Conservation (phyloP, 345 rosid species). For the Streptanthus diversifolius region DNA sequence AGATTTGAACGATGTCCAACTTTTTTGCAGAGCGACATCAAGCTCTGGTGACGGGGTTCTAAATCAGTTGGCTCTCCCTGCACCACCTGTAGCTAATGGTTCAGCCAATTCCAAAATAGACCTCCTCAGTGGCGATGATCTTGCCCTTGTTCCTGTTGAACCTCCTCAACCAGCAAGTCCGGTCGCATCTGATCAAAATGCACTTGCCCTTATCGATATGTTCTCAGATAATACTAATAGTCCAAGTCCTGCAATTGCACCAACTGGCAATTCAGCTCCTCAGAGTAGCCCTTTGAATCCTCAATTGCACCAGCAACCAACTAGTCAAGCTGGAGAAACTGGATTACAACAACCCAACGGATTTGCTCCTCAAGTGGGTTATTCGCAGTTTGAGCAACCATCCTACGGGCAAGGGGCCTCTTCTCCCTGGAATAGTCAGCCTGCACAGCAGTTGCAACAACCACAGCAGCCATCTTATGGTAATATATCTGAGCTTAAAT, state of each 20-base stretch:
- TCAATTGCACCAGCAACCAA: slow-evolving; percentile 68
- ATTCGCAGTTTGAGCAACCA: slow-evolving; percentile 63
- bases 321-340: slow-evolving; percentile 48
- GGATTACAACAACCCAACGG: slow-evolving; percentile 71
- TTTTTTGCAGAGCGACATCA: slow-evolving; percentile 52
- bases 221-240: slow-evolving; percentile 53
- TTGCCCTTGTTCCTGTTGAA: slow-evolving; percentile 81
- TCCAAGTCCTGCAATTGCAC: slow-evolving; percentile 50
- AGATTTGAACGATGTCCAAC: slow-evolving; percentile 14
- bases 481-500: slow-evolving; percentile 23
- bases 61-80: slow-evolving; percentile 76
- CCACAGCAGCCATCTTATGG: slow-evolving; percentile 69
- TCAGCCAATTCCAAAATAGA: slow-evolving; percentile 70
- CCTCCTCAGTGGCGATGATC: slow-evolving; percentile 87
- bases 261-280: slow-evolving; percentile 44
- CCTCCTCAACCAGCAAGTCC: slow-evolving; percentile 55
- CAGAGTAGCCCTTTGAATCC: slow-evolving; percentile 46
- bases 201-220: slow-evolving; percentile 85
- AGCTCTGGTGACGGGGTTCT: slow-evolving; percentile 52
- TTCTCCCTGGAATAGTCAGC: slow-evolving; percentile 73
- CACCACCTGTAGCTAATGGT: slow-evolving; percentile 74
- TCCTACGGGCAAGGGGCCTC: slow-evolving; percentile 50
- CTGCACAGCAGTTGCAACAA: slow-evolving; percentile 32
- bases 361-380: slow-evolving; percentile 47
- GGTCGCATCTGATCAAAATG: slow-evolving; percentile 68